phyloP scores from a whole-genome alignment of 2,329 filamentous ascomycete species.

The Scleromitrula shiraiana region DNA sequence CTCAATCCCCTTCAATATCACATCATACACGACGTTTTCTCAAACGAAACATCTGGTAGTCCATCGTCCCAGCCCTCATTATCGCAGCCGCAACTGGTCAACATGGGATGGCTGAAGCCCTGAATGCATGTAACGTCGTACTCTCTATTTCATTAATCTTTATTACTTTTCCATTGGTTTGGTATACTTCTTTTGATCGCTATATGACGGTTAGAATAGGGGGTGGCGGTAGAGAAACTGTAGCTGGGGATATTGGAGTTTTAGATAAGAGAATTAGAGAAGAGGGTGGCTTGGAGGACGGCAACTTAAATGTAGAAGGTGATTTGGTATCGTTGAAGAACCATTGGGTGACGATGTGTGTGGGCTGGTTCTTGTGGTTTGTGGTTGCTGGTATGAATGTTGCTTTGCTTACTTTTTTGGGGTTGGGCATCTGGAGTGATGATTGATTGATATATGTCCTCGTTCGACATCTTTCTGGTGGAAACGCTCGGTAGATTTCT shows the following conservation, averaged over 20 bases:
- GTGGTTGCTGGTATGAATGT: constrained; percentile 70
- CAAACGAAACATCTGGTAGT: constrained; percentile 26
- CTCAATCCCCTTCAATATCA: not conserved
- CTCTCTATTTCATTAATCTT: constrained; percentile 76
- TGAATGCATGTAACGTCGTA: constrained; percentile 69
- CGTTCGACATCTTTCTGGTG: too few species aligned
- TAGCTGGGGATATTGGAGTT: constrained; percentile 6
- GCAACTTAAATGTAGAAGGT: not conserved
- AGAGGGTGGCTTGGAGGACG: not conserved
- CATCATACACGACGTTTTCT: not conserved
- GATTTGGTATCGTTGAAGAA: constrained; percentile 51
- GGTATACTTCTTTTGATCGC: constrained; percentile 67
- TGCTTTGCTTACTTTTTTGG: constrained; percentile 59
- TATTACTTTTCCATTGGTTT: constrained; percentile 69
- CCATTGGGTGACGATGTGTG: constrained; percentile 48
- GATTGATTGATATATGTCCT: not conserved
- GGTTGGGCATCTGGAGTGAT: constrained; percentile 23
- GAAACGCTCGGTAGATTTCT: too few species aligned
- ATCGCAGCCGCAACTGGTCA: constrained; percentile 70
- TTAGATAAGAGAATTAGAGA: not conserved
- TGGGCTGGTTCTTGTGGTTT: constrained; percentile 59
- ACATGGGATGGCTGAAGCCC: constrained; percentile 57
- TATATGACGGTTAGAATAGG: constrained; percentile 57
- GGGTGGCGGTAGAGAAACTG: constrained; percentile 2
- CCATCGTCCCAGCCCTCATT: constrained; percentile 72